Conservation (phyloP, 176 grass and related monocot species). For the Oropetium thomaeum region DNA sequence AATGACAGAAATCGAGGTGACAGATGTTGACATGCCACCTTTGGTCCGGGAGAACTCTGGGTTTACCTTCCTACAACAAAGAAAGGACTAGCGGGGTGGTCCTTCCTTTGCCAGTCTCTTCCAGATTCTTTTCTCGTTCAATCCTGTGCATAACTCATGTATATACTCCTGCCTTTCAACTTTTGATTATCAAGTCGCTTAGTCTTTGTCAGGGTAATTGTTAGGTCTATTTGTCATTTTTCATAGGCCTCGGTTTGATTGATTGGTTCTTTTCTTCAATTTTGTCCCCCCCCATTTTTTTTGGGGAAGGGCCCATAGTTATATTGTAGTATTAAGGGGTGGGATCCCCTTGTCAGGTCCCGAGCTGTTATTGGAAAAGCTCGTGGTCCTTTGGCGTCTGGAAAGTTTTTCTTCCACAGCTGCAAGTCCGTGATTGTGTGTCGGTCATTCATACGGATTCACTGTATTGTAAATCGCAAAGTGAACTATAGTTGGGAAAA, state of each 20-base stretch:
- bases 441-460: conserved; percentile 8
- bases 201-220: conserved; percentile 38
- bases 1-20: conserved; percentile 76
- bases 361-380: conserved; percentile 68
- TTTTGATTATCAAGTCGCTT: conserved; percentile 23
- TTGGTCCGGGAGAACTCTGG: conserved; percentile 70
- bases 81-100: conserved; percentile 57
- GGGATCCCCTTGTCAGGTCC: conserved; percentile 37
- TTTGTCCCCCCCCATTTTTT: background rate
- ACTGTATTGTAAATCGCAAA: conserved; percentile 52
- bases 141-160: conserved; percentile 69
- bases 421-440: conserved; percentile 15
- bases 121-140: conserved; percentile 21
- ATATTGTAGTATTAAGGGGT: conserved; percentile 46
- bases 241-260: conserved; percentile 55
- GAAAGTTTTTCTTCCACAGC: conserved; percentile 43
- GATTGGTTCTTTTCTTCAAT: conserved; percentile 56
- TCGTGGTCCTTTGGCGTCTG: conserved; percentile 29
- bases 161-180: conserved; percentile 44
- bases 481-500: conserved; percentile 30
- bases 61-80: conserved; percentile 77
- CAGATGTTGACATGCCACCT: conserved; percentile 71
- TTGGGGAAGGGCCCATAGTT: conserved; percentile 26
- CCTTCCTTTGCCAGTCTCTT: background rate
- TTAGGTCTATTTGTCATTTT: conserved; percentile 33